Conservation (phyloP, 2,329 filamentous ascomycete species). For the Alternaria hordeiaustralica region DNA sequence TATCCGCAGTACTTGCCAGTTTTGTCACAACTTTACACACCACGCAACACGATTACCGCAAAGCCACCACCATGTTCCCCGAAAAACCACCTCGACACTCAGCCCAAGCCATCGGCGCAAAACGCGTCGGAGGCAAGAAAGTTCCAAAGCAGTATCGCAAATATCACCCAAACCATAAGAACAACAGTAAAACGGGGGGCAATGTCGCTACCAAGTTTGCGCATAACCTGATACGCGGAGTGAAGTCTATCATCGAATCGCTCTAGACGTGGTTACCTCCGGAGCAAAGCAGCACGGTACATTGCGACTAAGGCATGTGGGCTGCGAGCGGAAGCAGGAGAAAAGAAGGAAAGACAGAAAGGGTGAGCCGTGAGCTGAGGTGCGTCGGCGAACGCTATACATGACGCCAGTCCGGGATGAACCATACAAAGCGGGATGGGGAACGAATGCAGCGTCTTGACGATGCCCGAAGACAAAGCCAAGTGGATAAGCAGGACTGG, state of each 20-base stretch:
- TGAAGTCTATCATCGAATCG: slow-evolving; percentile 6
- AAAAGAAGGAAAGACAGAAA: not conserved
- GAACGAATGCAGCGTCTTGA: not conserved
- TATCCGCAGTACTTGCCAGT: not conserved
- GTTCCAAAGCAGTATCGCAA: slow-evolving; percentile 27
- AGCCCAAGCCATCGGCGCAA: slow-evolving; percentile 19
- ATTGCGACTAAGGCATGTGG: not conserved
- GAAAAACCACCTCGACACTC: slow-evolving; percentile 24
- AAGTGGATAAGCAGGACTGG: not conserved
- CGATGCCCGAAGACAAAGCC: not conserved
- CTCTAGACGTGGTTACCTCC: not conserved
- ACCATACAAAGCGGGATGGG: not conserved
- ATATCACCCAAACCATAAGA: slow-evolving; percentile 8
- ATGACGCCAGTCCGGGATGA: not conserved
- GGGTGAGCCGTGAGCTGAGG: not conserved
- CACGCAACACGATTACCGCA: not conserved
- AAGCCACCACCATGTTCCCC: not conserved
- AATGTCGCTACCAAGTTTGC: slow-evolving; percentile 8
- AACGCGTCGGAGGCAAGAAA: slow-evolving; percentile 23
- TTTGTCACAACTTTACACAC: not conserved
- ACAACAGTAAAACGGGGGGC: slow-evolving; percentile 3
- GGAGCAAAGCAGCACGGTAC: not conserved
- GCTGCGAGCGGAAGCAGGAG: not conserved
- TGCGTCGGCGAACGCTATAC: not conserved
- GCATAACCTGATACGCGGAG: not conserved